Conservation (phyloP, 2,329 filamentous ascomycete genomes). For the Drechslerella coelobrocha region DNA sequence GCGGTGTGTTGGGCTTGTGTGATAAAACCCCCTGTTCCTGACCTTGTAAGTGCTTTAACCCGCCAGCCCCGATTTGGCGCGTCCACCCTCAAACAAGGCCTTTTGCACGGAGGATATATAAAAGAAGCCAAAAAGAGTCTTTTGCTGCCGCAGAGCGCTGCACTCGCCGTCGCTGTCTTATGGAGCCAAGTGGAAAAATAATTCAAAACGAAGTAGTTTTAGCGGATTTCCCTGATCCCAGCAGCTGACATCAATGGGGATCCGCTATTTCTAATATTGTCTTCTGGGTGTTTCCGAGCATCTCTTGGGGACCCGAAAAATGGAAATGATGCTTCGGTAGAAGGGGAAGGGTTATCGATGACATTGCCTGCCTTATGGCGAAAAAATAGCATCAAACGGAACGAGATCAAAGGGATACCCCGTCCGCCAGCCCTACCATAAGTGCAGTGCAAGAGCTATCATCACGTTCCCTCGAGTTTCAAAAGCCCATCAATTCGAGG, state of each 20-base stretch:
- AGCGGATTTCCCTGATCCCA: constrained; percentile 24
- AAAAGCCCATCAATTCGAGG: constrained; percentile 20
- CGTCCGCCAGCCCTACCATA: constrained; percentile 4
- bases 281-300: constrained; percentile 4
- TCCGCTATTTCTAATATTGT: constrained; percentile 29
- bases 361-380: constrained; percentile 6
- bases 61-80: constrained; percentile 26
- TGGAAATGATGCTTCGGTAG: not conserved
- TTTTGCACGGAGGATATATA: constrained; percentile 36
- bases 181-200: constrained; percentile 1
- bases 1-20: constrained; percentile 34
- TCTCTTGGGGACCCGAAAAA: constrained; percentile 2
- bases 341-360: not conserved
- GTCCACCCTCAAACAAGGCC: constrained; percentile 20
- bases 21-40: constrained; percentile 25
- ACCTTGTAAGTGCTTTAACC: constrained; percentile 17
- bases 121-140: not conserved
- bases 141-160: constrained; percentile 4
- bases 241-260: constrained; percentile 26
- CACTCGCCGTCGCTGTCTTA: constrained; percentile 8
- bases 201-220: constrained; percentile 23
- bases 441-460: constrained; percentile 18
- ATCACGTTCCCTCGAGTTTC: constrained; percentile 32
- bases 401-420: constrained; percentile 4
- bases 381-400: constrained; percentile 19